phyloP scores from a whole-genome alignment of 257 asterid genomes.

The Knoxia roxburghii region DNA sequence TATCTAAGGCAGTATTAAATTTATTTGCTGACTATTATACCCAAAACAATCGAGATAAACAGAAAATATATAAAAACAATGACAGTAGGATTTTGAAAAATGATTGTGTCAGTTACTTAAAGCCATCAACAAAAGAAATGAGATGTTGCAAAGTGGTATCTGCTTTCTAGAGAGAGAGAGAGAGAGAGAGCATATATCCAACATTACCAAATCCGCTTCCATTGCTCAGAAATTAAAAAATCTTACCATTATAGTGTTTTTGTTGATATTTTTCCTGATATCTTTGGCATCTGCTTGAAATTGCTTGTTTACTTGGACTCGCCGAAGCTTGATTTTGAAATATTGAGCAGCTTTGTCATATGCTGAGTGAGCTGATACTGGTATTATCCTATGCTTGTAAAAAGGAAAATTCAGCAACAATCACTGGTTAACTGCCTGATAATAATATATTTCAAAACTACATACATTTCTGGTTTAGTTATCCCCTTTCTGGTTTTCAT shows the following conservation, averaged over 20 bases:
- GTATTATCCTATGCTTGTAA: conserved; percentile 71
- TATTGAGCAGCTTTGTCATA: conserved; percentile 98
- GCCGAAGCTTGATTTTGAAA: conserved; percentile 90
- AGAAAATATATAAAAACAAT: background rate
- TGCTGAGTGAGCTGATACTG: conserved; percentile 98
- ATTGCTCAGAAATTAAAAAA: conserved; percentile 15
- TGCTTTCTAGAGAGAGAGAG: background rate
- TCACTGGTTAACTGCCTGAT: background rate
- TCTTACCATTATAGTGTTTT: conserved; percentile 78
- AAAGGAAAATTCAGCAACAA: conserved; percentile 21
- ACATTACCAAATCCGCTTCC: background rate
- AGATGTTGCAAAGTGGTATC: background rate
- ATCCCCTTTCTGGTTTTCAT: conserved; percentile 85
- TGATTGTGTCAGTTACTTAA: background rate
- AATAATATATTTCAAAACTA: conserved; percentile 9
- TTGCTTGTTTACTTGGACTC: conserved; percentile 77
- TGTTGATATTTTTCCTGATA: conserved; percentile 58
- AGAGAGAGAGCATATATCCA: background rate
- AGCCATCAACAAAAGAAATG: background rate
- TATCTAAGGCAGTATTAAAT: background rate
- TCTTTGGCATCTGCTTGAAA: conserved; percentile 83
- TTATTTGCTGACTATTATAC: conserved; percentile 1
- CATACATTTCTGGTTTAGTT: conserved; percentile 86
- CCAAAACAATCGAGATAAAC: background rate
- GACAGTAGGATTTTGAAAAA: background rate